phyloP scores from a whole-genome alignment of 805 yeast genomes.

The Kazachstania bromeliacearum region DNA sequence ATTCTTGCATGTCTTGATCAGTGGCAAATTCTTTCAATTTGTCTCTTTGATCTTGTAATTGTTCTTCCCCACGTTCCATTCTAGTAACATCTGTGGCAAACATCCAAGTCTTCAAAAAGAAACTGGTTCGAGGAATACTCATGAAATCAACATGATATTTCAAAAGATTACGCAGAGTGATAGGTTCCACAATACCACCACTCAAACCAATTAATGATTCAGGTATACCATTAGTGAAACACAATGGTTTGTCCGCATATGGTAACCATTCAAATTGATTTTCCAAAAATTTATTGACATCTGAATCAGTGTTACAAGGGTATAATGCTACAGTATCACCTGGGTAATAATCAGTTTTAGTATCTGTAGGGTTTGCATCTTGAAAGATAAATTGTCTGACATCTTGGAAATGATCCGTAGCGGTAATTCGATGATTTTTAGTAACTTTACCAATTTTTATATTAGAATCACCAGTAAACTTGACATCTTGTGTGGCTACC shows the following conservation, averaged over 20 bases:
- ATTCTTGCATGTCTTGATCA: slow-evolving; percentile 66
- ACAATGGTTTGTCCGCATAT: slow-evolving; percentile 49
- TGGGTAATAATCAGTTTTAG: slow-evolving; percentile 38
- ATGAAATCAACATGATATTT: slow-evolving; percentile 75
- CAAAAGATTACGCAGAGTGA: slow-evolving; percentile 64
- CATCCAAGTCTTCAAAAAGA: slow-evolving; percentile 65
- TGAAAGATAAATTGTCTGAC: slow-evolving; percentile 54
- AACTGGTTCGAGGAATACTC: slow-evolving; percentile 76
- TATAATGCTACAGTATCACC: slow-evolving; percentile 78
- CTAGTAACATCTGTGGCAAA: slow-evolving; percentile 49
- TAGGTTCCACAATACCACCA: slow-evolving; percentile 50
- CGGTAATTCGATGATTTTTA: slow-evolving; percentile 54
- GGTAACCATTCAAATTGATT: slow-evolving; percentile 63
- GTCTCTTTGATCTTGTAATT: slow-evolving; percentile 54
- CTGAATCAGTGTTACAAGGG: slow-evolving; percentile 57
- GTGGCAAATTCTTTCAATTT: slow-evolving; percentile 67
- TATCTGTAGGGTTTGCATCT: slow-evolving; percentile 13
- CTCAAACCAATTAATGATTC: slow-evolving; percentile 29
- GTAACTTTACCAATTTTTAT: slow-evolving; percentile 37
- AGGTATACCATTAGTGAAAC: slow-evolving; percentile 22
- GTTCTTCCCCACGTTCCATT: slow-evolving; percentile 23
- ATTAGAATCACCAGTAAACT: slow-evolving; percentile 13
- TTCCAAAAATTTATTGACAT: slow-evolving; percentile 56
- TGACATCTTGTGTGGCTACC: neutral
- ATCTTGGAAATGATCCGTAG: slow-evolving; percentile 76